These are phyloP conservation scores for Suhomyces sp. DNA, from an alignment of 805 yeast species.

Conservation along the genomic window DNA sequence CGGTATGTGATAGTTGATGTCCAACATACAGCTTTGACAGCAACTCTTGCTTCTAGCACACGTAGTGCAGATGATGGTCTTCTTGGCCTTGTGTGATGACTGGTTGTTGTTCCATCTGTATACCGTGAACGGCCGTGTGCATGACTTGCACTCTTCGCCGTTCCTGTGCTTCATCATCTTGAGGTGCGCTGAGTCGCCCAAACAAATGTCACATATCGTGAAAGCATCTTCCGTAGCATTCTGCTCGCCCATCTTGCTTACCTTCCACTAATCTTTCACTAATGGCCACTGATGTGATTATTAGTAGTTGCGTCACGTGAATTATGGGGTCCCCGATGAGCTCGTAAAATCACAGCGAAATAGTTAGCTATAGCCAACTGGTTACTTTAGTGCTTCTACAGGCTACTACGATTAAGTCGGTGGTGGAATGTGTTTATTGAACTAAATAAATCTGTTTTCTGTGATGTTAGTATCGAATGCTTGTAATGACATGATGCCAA, in stretches of 20 bases:
- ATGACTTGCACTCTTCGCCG: constrained; percentile 82
- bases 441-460: not conserved
- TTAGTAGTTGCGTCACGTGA: not conserved
- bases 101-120: constrained; percentile 66
- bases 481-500: not conserved
- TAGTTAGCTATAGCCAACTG: not conserved
- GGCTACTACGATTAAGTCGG: not conserved
- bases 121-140: constrained; percentile 81
- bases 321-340: not conserved
- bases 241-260: not conserved
- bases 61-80: constrained; percentile 71
- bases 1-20: constrained; percentile 78
- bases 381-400: not conserved
- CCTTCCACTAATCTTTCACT: not conserved
- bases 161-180: constrained; percentile 65
- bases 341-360: not conserved
- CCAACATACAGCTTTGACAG: constrained; percentile 86
- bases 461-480: constrained; percentile 6
- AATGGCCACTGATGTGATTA: not conserved
- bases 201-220: constrained; percentile 70
- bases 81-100: constrained; percentile 44
- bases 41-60: constrained; percentile 80
- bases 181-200: constrained; percentile 65
- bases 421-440: not conserved
- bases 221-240: constrained; percentile 19